phyloP scores from a whole-genome alignment of 352 stramenopile species.

The Thraustochytrium striatum region DNA sequence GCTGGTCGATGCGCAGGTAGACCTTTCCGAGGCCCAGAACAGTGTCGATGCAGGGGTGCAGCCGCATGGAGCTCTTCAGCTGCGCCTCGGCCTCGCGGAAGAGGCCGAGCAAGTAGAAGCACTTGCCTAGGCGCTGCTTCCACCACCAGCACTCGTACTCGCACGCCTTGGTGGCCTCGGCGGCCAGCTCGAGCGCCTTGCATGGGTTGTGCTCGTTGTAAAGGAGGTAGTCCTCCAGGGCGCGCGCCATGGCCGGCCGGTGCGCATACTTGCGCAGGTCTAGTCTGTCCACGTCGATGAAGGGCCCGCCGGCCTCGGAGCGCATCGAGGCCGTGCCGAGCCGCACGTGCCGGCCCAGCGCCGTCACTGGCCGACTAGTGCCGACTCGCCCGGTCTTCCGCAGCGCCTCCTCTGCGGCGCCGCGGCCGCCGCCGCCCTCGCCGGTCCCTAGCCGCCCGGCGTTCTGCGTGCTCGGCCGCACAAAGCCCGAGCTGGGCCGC shows the following conservation, averaged over 20 bases:
- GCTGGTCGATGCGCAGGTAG: conserved; percentile 86
- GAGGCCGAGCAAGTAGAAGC: conserved; percentile 85
- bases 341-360: conserved; percentile 77
- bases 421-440: background rate
- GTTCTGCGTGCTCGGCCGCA: conserved; percentile 69
- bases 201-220: conserved; percentile 85
- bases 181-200: conserved; percentile 81
- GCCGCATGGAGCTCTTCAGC: conserved; percentile 76
- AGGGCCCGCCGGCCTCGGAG: conserved; percentile 62
- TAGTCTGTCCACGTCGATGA: conserved; percentile 81
- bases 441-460: background rate
- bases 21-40: conserved; percentile 86
- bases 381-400: conserved; percentile 54
- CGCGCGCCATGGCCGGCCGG: conserved; percentile 73
- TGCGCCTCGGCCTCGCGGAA: conserved; percentile 87
- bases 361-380: conserved; percentile 75
- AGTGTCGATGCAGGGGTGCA: conserved; percentile 79
- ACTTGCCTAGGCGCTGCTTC: conserved; percentile 86
- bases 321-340: conserved; percentile 83
- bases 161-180: conserved; percentile 67
- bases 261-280: conserved; percentile 81
- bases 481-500: conserved; percentile 76
- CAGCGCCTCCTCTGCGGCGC: conserved; percentile 37
- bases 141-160: conserved; percentile 91
- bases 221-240: conserved; percentile 80